phyloP scores from a whole-genome alignment of 2,329 filamentous ascomycete species.

The Neonectria neomacrospora region DNA sequence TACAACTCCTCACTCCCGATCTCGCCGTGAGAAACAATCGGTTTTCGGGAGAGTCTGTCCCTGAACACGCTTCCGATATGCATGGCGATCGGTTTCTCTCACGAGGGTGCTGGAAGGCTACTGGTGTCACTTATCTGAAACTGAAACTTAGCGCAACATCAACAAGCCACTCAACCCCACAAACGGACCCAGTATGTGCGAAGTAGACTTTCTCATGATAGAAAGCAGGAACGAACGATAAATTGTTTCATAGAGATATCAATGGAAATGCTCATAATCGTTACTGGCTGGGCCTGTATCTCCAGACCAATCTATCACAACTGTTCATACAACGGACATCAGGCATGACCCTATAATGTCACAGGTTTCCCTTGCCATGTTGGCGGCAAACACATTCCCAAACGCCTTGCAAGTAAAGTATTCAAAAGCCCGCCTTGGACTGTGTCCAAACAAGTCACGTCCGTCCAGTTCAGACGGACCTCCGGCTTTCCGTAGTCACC shows the following conservation, averaged over 20 bases:
- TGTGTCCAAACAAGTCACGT: background rate
- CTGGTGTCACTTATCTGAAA: background rate
- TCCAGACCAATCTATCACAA: constrained; percentile 3
- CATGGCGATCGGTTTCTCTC: background rate
- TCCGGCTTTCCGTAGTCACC: constrained; percentile 35
- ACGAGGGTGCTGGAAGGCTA: background rate
- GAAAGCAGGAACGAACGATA: too few relatives aligned
- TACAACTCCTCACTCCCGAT: constrained; percentile 4
- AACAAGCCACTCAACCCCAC: background rate
- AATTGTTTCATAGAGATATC: background rate
- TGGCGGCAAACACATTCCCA: background rate
- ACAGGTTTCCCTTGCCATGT: background rate
- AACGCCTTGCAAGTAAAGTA: constrained; percentile 8
- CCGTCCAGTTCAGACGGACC: constrained; percentile 11
- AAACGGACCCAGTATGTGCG: background rate
- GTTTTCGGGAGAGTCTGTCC: background rate
- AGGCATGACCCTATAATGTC: background rate
- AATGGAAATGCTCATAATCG: background rate
- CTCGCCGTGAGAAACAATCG: background rate
- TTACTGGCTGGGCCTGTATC: background rate
- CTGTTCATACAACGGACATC: background rate
- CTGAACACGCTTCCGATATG: background rate
- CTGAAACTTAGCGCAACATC: background rate
- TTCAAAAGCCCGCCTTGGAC: background rate
- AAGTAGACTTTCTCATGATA: background rate